These are phyloP conservation scores for Annona cherimola DNA, from an alignment of 164 flowering plant species.

Conservation along the genomic window DNA sequence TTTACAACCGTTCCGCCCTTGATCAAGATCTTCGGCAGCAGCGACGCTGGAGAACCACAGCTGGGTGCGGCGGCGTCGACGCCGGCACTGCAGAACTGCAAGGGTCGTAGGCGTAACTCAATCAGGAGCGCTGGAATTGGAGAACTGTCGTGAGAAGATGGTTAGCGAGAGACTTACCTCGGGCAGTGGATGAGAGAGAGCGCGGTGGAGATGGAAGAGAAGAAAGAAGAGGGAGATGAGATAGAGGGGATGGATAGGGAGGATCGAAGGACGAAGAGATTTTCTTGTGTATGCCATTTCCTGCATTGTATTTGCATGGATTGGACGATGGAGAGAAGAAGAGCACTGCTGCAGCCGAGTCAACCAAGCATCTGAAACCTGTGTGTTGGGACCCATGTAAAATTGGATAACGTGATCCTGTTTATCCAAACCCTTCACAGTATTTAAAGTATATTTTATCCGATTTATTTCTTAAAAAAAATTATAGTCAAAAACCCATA, in stretches of 20 bases:
- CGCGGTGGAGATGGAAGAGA: neutral
- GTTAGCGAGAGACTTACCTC: conserved; percentile 9
- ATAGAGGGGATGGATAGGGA: neutral
- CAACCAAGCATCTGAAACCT: too few relatives aligned
- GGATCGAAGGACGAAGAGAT: neutral
- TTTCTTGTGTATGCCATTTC: neutral
- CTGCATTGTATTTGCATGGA: too few relatives aligned
- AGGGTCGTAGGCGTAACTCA: neutral
- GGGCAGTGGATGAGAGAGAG: conserved; percentile 17
- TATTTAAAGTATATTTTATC: too few relatives aligned
- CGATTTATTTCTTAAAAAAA: too few relatives aligned
- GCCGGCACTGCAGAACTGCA: conserved; percentile 63
- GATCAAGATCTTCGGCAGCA: conserved; percentile 66
- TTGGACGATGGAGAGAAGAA: neutral
- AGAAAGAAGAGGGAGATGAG: conserved; percentile 8
- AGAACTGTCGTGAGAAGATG: neutral
- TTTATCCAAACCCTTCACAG: too few relatives aligned
- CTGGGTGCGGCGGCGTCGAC: conserved; percentile 38
- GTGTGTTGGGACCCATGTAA: too few relatives aligned
- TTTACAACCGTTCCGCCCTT: conserved; percentile 96
- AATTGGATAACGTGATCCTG: too few relatives aligned
- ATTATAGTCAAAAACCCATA: too few relatives aligned
- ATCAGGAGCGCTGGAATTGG: neutral
- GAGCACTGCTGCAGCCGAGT: neutral
- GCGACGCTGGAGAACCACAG: conserved; percentile 30